Base-by-base conservation (phyloP, 345 rosid genomes). In the Arabidopsis arenosa region DNA sequence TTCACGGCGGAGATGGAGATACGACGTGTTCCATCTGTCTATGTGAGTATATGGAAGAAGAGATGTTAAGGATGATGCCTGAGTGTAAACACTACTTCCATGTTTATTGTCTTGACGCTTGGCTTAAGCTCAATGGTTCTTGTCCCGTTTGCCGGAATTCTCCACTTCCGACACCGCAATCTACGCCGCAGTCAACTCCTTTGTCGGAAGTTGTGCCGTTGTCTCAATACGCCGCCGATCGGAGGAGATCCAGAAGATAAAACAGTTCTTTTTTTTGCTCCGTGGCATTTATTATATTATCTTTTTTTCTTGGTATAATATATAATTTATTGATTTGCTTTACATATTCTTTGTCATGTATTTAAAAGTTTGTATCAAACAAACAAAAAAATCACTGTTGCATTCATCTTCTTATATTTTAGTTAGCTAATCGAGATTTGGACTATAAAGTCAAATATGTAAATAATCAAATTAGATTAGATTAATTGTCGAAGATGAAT, bases 111-210 rank as follows among this genome's bases (percentile, higher is more conserved):
- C 75, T 96, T 43, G 99, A 96, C 68, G 86, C 97, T 10, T 93
- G 99, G 99, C 85, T 96, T 21, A 96, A 88, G 78, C 98, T 96
- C 37, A 96, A 93, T 74, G 97, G 97, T 33, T 96, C 98, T 17
- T 95, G 99, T 54, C 99, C 99, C 0, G 93, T 95, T 70, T 95
- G 99, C 71, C 88, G 99, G 70, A 95, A 95, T 78, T 95, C 98
- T 64, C 99, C 99, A 39, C 80, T 95, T 56, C 97, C 99, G 6
- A 74, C 82, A 0, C 83, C 80, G 14, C 77, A 75, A 40, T 59
- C 77, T 2, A 95, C 99, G 7, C 99, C 99, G 26, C 83, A 88
- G 39, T 92, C 99, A 4, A 95, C 99, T 14, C 99, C 99, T 32
- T 77, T 96, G 77, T 88, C 95, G 49, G 99, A 96, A 82, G 89